Evolutionary conservation across 176 grass and related monocot species (phyloP).

Genomic region (Avena sativa): DNA sequence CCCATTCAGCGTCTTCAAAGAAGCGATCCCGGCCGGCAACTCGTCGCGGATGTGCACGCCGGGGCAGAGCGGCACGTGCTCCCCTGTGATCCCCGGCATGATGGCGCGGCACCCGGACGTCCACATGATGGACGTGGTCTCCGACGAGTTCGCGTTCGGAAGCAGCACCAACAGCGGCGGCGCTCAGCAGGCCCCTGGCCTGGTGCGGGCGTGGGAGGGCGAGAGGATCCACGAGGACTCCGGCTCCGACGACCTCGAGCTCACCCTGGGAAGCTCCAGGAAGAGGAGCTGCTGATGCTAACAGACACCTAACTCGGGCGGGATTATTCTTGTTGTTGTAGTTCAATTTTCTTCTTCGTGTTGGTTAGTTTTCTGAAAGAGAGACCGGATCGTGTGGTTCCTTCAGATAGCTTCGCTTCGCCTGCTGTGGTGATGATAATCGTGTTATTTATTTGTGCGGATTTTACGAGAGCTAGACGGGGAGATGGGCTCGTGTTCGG

Average conservation of each 20-base stretch:
- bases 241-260: constrained; percentile 82
- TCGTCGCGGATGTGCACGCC: constrained; percentile 68
- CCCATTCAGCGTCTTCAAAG: constrained; percentile 74
- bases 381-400: constrained; percentile 44
- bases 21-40: constrained; percentile 30
- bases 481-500: constrained; percentile 14
- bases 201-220: constrained; percentile 90
- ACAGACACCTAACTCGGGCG: neutral
- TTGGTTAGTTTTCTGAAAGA: constrained; percentile 51
- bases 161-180: constrained; percentile 48
- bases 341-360: constrained; percentile 17
- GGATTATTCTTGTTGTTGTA: constrained; percentile 31
- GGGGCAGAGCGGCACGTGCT: constrained; percentile 84
- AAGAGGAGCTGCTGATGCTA: constrained; percentile 44
- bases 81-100: constrained; percentile 57
- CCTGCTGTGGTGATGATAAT: constrained; percentile 28
- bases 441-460: constrained; percentile 57
- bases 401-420: constrained; percentile 46
- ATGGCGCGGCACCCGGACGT: constrained; percentile 43
- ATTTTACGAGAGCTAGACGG: constrained; percentile 2
- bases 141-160: constrained; percentile 90
- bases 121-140: constrained; percentile 62
- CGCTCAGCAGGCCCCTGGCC: constrained; percentile 30
- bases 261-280: constrained; percentile 77
- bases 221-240: constrained; percentile 92